Conservation (phyloP, 2,329 filamentous ascomycete species). For the Stachybotrys chlorohalonatus region DNA sequence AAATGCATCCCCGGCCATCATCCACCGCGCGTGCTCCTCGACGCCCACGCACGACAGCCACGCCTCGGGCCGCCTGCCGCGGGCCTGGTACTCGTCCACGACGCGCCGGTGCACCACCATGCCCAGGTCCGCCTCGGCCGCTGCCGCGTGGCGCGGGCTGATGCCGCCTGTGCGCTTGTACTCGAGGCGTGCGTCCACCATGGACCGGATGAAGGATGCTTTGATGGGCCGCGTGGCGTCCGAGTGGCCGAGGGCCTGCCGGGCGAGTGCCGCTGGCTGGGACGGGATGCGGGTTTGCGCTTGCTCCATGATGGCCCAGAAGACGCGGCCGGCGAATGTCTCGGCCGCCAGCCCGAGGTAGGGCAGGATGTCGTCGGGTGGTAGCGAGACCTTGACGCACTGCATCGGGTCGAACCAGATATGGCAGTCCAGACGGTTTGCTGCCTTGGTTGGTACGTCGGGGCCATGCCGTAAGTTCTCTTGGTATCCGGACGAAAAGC, state of each 20-base stretch:
- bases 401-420: constrained; percentile 8
- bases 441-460: not conserved
- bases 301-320: constrained; percentile 9
- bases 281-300: constrained; percentile 1
- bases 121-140: constrained; percentile 6
- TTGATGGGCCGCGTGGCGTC: constrained; percentile 2
- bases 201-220: constrained; percentile 4
- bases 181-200: constrained; percentile 7
- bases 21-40: constrained; percentile 3
- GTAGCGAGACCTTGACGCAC: constrained; percentile 5
- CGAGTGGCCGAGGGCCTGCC: constrained; percentile 4
- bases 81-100: constrained; percentile 4
- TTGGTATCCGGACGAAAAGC: not conserved
- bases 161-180: constrained; percentile 6
- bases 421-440: not conserved
- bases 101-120: constrained; percentile 2
- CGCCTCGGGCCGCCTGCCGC: constrained; percentile 2
- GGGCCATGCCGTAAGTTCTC: not conserved
- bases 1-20: constrained; percentile 2
- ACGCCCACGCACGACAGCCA: constrained; percentile 7
- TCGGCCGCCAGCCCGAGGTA: constrained; percentile 5
- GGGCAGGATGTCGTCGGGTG: constrained; percentile 8
- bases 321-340: constrained; percentile 6
- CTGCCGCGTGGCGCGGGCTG: constrained; percentile 2
- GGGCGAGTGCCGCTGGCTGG: constrained; percentile 1